Evolutionary conservation across 495 filamentous ascomycete genomes (phyloP).

Genomic region (Xylaria grammica): DNA sequence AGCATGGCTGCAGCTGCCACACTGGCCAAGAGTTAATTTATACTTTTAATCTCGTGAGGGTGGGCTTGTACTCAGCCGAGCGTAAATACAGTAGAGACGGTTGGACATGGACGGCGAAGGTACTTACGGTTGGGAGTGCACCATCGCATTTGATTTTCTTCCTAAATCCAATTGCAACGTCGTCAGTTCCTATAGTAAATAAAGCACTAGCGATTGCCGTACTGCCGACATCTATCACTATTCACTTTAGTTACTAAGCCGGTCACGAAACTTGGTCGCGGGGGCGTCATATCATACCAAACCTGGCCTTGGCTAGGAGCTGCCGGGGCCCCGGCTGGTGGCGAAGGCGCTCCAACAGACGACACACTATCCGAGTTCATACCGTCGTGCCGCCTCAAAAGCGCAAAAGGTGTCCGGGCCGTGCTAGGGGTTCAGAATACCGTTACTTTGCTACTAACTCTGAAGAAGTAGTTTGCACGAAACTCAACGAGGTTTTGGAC

Average conservation of each 20-base stretch:
- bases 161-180: background rate
- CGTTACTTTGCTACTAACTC: too few relatives aligned
- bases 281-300: background rate
- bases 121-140: background rate
- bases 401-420: background rate
- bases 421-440: too few relatives aligned
- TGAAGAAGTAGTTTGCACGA: background rate
- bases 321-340: background rate
- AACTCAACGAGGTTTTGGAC: too few relatives aligned
- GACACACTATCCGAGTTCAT: background rate
- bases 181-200: background rate
- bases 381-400: background rate
- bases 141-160: conserved; percentile 5
- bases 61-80: background rate
- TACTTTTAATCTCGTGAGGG: background rate
- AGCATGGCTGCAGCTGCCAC: background rate
- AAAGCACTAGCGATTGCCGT: background rate
- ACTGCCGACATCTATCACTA: conserved; percentile 5
- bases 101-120: background rate
- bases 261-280: background rate
- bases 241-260: background rate
- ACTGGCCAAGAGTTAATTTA: background rate
- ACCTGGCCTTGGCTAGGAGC: conserved; percentile 4
- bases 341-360: background rate
- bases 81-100: background rate